These are phyloP conservation scores for Austroboletus festivus DNA, from an alignment of 768 basidiomycete genomes.

Conservation along the genomic window DNA sequence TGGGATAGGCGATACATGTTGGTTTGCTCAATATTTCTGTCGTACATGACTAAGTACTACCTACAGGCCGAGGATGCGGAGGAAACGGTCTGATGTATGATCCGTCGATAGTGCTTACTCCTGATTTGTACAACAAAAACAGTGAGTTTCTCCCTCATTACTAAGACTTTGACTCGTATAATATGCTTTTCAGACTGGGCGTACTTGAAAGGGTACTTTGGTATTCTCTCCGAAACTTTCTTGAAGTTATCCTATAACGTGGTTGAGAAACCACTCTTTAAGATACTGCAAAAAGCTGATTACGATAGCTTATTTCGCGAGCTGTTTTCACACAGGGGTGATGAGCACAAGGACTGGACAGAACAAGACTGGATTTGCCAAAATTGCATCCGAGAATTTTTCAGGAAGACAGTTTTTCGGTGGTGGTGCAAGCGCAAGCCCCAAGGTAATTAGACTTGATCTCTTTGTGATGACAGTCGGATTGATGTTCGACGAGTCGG, in stretches of 20 bases:
- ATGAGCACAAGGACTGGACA: conserved; percentile 6
- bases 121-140: conserved; percentile 13
- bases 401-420: conserved; percentile 5
- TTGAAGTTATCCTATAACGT: neutral
- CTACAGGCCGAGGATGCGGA: conserved; percentile 8
- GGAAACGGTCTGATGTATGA: neutral
- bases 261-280: conserved; percentile 7
- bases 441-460: conserved; percentile 1
- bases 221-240: neutral
- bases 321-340: conserved; percentile 5
- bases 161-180: neutral
- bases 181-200: conserved; percentile 9
- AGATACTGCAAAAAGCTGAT: conserved; percentile 1
- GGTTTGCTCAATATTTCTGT: neutral
- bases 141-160: neutral
- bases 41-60: neutral
- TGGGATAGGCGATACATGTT: conserved; percentile 7
- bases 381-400: conserved; percentile 5
- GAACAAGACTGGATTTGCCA: conserved; percentile 8
- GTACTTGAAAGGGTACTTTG: conserved; percentile 5
- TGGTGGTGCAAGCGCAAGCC: conserved; percentile 11
- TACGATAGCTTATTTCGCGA: conserved; percentile 7
- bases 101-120: neutral
- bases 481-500: neutral
- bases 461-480: neutral